phyloP scores from a whole-genome alignment of 2,329 filamentous ascomycete species.

The Alternaria viburni region DNA sequence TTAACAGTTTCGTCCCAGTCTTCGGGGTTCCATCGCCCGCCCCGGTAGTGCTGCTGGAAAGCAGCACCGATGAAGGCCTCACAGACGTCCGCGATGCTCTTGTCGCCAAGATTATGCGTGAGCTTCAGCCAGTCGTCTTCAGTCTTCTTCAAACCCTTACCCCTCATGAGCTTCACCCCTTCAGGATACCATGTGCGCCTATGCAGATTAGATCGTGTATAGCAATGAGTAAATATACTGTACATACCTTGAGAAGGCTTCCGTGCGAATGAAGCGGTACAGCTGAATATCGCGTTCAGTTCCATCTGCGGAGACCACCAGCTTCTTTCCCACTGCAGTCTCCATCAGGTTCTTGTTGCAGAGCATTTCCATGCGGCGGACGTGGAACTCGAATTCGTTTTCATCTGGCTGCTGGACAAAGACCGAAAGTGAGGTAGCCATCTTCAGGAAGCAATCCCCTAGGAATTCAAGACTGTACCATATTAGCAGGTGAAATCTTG shows the following conservation, averaged over 20 bases:
- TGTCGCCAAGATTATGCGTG: constrained; percentile 70
- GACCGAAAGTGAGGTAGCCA: constrained; percentile 88
- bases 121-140: constrained; percentile 62
- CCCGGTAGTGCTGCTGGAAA: constrained; percentile 61
- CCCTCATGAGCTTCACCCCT: constrained; percentile 73
- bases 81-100: constrained; percentile 91
- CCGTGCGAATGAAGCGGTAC: constrained; percentile 81
- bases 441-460: constrained; percentile 93
- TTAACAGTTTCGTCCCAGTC: constrained; percentile 67
- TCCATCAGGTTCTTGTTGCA: constrained; percentile 92
- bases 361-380: constrained; percentile 86
- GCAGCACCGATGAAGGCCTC: constrained; percentile 93
- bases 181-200: constrained; percentile 88
- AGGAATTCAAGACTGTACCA: constrained; percentile 75
- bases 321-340: constrained; percentile 61
- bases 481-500: neutral
- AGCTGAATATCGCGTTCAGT: constrained; percentile 56
- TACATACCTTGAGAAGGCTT: constrained; percentile 73
- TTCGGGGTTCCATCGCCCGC: constrained; percentile 49
- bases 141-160: constrained; percentile 67
- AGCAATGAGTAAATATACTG: neutral
- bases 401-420: constrained; percentile 78
- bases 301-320: constrained; percentile 45
- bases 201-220: constrained; percentile 18
- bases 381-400: constrained; percentile 86